Evolutionary conservation across 257 asterid species (phyloP).

Genomic region (Forsythia viridissima): DNA sequence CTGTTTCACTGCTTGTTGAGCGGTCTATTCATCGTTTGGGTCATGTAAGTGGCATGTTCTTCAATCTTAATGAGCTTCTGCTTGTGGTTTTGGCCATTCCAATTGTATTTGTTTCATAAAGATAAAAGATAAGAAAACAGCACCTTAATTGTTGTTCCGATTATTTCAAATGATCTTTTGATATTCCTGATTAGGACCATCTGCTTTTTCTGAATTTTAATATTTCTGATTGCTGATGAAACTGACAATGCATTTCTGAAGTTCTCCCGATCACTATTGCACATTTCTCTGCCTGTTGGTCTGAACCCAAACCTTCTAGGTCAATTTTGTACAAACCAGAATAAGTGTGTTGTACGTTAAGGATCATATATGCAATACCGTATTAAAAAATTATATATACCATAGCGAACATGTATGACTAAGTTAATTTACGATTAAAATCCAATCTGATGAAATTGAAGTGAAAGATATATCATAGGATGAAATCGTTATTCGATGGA

Average conservation of each 20-base stretch:
- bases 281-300: background rate
- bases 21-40: conserved; percentile 89
- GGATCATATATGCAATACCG: background rate
- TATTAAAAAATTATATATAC: background rate
- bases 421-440: too few species aligned
- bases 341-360: background rate
- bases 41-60: conserved; percentile 50
- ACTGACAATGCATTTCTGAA: background rate
- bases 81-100: background rate
- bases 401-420: too few species aligned
- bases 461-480: background rate
- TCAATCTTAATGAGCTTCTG: background rate
- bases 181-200: too few species aligned
- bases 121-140: background rate
- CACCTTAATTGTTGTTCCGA: too few species aligned
- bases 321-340: background rate
- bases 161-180: too few species aligned
- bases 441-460: background rate
- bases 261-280: background rate
- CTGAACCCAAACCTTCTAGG: background rate
- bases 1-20: conserved; percentile 89
- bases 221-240: background rate
- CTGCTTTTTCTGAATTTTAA: background rate
- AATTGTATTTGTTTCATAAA: background rate
- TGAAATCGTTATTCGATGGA: background rate